Base-by-base conservation (phyloP, 345 rosid genomes). In the Fremontodendron californicum region DNA sequence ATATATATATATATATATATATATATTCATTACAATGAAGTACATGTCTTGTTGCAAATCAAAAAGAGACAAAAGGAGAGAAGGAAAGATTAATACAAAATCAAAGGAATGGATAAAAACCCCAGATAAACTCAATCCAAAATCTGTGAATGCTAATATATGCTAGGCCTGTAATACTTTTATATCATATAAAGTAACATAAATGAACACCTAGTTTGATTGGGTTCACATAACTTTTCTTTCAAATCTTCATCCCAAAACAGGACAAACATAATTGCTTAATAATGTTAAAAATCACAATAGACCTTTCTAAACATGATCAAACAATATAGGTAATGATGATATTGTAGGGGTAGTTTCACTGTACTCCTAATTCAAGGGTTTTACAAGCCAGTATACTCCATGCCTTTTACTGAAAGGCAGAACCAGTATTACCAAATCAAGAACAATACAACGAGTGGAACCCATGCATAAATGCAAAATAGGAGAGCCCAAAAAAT, bases 381-480 rank as follows among this genome's bases (percentile, higher is more conserved):
- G 8, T 52, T 52, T 23, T 55, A 55, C 29, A 21, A 5, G 27
- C 62, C 12, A 55, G 31, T 55, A 9, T 9, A 55, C 62, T 21
- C 27, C 31, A 13, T 55, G 31, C 62, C 62, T 55, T 55, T 55
- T 55, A 55, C 31, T 23, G 31, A 55, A 66, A 66, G 31, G 3
- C 40, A 37, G 13, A 23, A 66, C 9, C 31, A 66, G 48, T 39
- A 19, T 65, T 37, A 9, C 16, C 46, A 64, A 31, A 33, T 64
- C 71, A 66, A 66, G 46, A 40, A n/a, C 15, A 39, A 40, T 4
- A 66, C 49, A 9, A 55, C 23, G 29, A 39, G 13, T 8, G 70
- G 48, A 37, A 37, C 70, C 6, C 70, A 65, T 37, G 70, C 46
- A 65, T 39, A 65, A 40, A 66, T 39, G 71, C 31, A 66, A 66